Percentiles rank a stretch among this genome's conserved stretches.
These are phyloP conservation scores for Jamesozyma spencerorum DNA, from an alignment of 805 yeast genomes.

Conservation along the genomic window DNA sequence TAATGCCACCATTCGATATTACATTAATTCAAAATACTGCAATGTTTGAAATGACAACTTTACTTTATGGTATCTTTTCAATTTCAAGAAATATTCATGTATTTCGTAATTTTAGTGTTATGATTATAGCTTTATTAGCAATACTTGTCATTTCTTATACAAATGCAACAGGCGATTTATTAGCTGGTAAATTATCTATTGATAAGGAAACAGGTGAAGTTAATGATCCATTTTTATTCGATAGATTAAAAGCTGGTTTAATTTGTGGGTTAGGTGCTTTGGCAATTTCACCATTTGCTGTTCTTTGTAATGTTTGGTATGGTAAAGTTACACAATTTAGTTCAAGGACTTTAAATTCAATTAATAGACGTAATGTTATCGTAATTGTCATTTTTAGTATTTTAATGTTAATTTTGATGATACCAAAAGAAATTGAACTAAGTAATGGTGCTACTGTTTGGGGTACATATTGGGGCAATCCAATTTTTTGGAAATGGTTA, in stretches of 20 bases:
- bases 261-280: constrained; percentile 28
- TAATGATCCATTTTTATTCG: constrained; percentile 29
- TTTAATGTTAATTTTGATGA: constrained; percentile 16
- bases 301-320: constrained; percentile 26
- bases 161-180: constrained; percentile 27
- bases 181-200: constrained; percentile 27
- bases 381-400: constrained; percentile 18
- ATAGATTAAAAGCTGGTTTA: constrained; percentile 28
- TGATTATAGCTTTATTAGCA: constrained; percentile 24
- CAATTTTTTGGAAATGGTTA: constrained; percentile 12
- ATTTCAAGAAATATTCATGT: constrained; percentile 20
- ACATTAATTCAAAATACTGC: constrained; percentile 27
- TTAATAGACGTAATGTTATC: constrained; percentile 8
- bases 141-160: constrained; percentile 27
- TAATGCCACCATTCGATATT: constrained; percentile 28
- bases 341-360: constrained; percentile 1
- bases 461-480: not conserved
- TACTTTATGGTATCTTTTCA: constrained; percentile 26
- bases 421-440: constrained; percentile 8
- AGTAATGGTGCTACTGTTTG: not conserved
- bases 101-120: constrained; percentile 21
- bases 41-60: constrained; percentile 26
- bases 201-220: constrained; percentile 29
- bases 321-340: constrained; percentile 6
- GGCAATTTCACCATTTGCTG: constrained; percentile 26